Base-by-base conservation (phyloP, 345 rosid species). In the Citrus sp. region DNA sequence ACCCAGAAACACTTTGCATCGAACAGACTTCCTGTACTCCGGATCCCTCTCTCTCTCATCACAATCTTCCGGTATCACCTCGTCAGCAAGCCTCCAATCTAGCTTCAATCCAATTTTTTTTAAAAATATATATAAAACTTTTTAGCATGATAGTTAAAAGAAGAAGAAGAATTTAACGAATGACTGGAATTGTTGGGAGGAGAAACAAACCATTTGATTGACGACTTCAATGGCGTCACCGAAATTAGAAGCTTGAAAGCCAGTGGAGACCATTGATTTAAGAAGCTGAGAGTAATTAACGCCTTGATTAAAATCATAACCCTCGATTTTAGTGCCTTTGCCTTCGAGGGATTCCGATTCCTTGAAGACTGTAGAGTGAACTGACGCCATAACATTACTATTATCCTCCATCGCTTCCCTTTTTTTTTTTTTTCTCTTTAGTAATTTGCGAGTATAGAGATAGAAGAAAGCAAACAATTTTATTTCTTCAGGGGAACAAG, bases 241-340 rank as follows among this genome's bases (percentile, higher is more conserved):
- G 63, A 96, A 90, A 78, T 96, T 94, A n/a, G 99, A 90, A 70
- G 98, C 98, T 84, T 96, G 99, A 80, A 94, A 96, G 9, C 98
- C 99, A 60, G 97, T 92, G 65, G 97, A 88, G 78, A 86, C 73
- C 95, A 96, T 83, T 76, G 97, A 94, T 60, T 84, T 83, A 67
- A 96, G 87, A 78, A 96, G 92, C 83, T 79, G 77, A 7, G 86
- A 77, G 76, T 90, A 89, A 70, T 90, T 79, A 0, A 93, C 85
- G 35, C 98, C 97, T 27, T 87, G 73, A 56, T 93, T 92, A 87
- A 96, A 96, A 82, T 92, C 95, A 77, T 92, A 94, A 28, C 98
- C 98, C 77, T 94, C 87, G 40, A 92, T 90, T 77, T 89, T 86
- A 5, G 76, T 63, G 79, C 86, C 85, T 70, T 87, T 92, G 0